Conservation (phyloP, 108 stramenopile species). For the Pseudonitzschia multistriata region DNA sequence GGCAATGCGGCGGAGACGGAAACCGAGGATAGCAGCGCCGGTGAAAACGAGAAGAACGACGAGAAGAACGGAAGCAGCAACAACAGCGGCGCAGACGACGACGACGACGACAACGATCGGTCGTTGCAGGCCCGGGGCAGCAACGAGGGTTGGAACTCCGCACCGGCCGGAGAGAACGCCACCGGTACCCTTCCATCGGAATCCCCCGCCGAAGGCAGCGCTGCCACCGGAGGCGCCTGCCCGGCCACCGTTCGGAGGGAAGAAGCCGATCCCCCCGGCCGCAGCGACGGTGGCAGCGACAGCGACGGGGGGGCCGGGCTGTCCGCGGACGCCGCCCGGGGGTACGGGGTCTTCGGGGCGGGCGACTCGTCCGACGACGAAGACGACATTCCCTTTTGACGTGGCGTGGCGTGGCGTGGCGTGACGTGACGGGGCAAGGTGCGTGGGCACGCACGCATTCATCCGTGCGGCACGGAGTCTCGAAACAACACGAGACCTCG, state of each 20-base stretch:
- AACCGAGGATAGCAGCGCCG: background rate
- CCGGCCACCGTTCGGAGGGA: too few relatives aligned
- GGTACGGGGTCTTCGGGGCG: background rate
- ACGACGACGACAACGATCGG: too few relatives aligned
- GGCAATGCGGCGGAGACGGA: background rate
- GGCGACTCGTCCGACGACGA: constrained; percentile 8
- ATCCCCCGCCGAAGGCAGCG: background rate
- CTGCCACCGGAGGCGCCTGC: too few relatives aligned
- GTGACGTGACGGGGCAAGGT: too few relatives aligned
- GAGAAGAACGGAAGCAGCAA: too few relatives aligned
- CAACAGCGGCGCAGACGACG: too few relatives aligned
- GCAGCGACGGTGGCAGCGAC: background rate
- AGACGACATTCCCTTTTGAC: constrained; percentile 12
- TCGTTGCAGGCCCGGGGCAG: too few relatives aligned
- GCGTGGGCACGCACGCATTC: too few relatives aligned
- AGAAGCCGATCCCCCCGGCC: background rate
- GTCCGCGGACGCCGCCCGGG: background rate
- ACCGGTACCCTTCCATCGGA: background rate
- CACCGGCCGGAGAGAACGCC: too few relatives aligned
- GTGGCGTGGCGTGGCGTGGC: background rate
- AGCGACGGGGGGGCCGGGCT: background rate
- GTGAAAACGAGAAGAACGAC: background rate
- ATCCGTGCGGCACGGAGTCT: too few relatives aligned
- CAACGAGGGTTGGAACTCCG: too few relatives aligned
- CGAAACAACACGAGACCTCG: too few relatives aligned